Evolutionary conservation across 2,329 filamentous ascomycete genomes (phyloP).

Genomic region (Botrytis fragariae): DNA sequence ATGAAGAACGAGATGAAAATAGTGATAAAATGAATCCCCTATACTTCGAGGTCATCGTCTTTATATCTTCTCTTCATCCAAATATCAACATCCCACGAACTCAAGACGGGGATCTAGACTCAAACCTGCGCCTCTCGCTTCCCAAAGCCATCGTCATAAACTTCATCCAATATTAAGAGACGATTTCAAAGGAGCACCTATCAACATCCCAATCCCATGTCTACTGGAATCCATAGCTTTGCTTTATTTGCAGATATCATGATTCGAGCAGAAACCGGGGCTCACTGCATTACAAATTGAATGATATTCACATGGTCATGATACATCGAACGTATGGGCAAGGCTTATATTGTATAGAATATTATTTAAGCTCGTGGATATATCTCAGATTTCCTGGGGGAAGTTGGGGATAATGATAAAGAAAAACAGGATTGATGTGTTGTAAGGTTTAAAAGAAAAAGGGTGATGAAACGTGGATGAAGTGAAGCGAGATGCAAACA

Average conservation of each 20-base stretch:
- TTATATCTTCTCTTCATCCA: background rate
- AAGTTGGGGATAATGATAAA: background rate
- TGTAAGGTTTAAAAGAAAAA: background rate
- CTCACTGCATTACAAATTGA: background rate
- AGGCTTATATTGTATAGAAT: background rate
- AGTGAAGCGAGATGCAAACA: conserved; percentile 9
- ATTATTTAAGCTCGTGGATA: background rate
- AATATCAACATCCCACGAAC: background rate
- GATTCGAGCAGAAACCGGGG: background rate
- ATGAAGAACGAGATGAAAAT: conserved; percentile 16
- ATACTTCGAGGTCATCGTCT: background rate
- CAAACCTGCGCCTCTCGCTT: background rate
- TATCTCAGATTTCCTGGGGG: background rate
- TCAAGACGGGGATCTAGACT: background rate
- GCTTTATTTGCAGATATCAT: background rate
- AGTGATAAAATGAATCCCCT: background rate
- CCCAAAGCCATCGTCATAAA: background rate
- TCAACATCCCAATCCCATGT: background rate
- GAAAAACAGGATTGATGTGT: background rate
- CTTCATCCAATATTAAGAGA: background rate
- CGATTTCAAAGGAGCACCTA: background rate
- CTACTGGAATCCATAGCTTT: background rate
- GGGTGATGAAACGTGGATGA: conserved; percentile 15
- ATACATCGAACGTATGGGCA: background rate
- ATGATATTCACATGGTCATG: background rate